Conservation (phyloP, 257 asterid species). For the Solanum ahanhuiri region DNA sequence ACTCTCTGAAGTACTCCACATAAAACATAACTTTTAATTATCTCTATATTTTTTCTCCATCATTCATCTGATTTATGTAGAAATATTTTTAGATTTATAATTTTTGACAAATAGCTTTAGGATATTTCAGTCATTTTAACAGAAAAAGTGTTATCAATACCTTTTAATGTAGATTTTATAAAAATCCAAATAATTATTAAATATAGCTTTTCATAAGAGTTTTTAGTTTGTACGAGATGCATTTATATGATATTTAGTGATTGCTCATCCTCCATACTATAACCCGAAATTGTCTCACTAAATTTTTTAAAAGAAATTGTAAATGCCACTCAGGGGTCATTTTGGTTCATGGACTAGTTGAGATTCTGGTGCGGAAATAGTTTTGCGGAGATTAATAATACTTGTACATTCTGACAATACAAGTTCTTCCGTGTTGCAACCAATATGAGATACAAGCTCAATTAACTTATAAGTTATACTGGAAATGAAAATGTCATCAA, state of each 20-base stretch:
- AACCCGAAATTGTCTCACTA: not conserved
- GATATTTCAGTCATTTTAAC: not conserved
- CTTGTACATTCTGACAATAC: not conserved
- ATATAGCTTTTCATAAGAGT: not conserved
- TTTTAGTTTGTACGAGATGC: not conserved
- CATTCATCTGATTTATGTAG: not conserved
- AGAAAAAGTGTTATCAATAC: not conserved
- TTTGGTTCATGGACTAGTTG: not conserved
- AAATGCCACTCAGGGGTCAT: not conserved
- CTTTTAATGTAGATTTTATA: not conserved
- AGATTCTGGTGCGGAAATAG: not conserved
- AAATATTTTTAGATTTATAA: not conserved
- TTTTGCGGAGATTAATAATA: not conserved
- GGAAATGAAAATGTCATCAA: not conserved
- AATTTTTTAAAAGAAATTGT: not conserved
- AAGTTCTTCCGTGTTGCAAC: not conserved
- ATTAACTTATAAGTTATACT: not conserved
- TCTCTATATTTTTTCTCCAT: not conserved
- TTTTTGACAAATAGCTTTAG: not conserved
- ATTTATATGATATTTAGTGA: not conserved
- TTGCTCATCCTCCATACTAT: not conserved
- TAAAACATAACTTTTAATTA: not conserved
- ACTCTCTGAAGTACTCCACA: not conserved
- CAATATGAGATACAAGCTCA: not conserved
- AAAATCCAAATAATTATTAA: not conserved